Conservation (phyloP, 495 filamentous ascomycete genomes). For the Aspergillus kassunensis region DNA sequence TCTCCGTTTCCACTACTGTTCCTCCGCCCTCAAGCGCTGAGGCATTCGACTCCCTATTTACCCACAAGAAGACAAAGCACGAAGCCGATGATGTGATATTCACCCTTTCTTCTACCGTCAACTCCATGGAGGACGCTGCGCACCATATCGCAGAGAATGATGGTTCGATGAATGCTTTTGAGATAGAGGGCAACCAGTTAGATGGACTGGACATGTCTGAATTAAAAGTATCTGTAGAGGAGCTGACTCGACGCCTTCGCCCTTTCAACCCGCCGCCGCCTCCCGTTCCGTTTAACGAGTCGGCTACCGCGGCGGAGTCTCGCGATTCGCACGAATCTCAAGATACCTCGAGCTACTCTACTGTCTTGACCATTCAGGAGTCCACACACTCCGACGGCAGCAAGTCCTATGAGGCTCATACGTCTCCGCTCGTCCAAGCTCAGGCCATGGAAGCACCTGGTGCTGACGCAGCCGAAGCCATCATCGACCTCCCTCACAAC, state of each 20-base stretch:
- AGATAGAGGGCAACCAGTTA: constrained; percentile 46
- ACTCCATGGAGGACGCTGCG: constrained; percentile 64
- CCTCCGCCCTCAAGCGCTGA: constrained; percentile 67
- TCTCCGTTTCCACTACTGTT: constrained; percentile 77
- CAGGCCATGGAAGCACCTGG: constrained; percentile 35
- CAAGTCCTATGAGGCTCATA: constrained; percentile 53
- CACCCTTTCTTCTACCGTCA: constrained; percentile 68
- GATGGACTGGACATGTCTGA: constrained; percentile 39
- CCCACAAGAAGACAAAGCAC: constrained; percentile 46
- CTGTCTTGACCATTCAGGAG: constrained; percentile 79
- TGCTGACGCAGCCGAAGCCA: constrained; percentile 22
- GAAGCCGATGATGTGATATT: constrained; percentile 66
- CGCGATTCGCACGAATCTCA: constrained; percentile 19
- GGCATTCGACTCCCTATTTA: constrained; percentile 78
- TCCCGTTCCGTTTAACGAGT: constrained; percentile 55
- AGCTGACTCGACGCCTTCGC: constrained; percentile 55
- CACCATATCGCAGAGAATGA: constrained; percentile 40
- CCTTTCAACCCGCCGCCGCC: constrained; percentile 78
- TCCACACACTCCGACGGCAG: constrained; percentile 65
- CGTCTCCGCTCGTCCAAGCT: constrained; percentile 37
- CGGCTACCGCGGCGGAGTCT: constrained; percentile 20
- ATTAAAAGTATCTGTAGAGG: constrained; percentile 45
- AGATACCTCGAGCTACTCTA: constrained; percentile 63
- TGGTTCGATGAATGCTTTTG: constrained; percentile 47
- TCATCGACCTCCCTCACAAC: constrained; percentile 33